phyloP scores from a whole-genome alignment of 2,329 filamentous ascomycete genomes.

The Beauveria scarabaeidicola region DNA sequence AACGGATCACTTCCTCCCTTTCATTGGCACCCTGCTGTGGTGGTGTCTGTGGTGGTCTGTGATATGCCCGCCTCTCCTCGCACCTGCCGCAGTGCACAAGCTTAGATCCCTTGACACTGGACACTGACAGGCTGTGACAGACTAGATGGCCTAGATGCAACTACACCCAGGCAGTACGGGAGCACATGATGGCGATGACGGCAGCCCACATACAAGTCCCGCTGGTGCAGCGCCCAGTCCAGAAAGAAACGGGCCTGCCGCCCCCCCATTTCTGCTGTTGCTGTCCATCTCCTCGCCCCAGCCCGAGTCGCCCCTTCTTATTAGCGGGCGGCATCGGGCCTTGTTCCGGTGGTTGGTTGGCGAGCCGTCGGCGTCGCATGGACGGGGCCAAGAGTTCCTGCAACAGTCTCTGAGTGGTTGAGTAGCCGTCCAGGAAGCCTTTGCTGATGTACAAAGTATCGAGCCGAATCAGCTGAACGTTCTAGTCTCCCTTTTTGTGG shows the following conservation, averaged over 20 bases:
- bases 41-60: neutral
- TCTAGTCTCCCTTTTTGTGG: conserved; percentile 8
- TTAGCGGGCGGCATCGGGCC: conserved; percentile 10
- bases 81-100: neutral
- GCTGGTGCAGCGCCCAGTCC: neutral
- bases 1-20: neutral
- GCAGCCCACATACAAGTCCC: neutral
- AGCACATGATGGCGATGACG: conserved; percentile 11
- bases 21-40: neutral
- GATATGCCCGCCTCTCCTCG: neutral
- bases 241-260: neutral
- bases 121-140: no score
- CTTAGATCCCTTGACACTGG: conserved; percentile 3
- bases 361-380: conserved; percentile 8
- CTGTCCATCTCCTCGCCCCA: neutral
- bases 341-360: conserved; percentile 12
- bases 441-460: conserved; percentile 4
- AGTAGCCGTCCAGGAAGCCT: neutral
- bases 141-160: neutral
- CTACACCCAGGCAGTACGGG: neutral
- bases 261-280: neutral
- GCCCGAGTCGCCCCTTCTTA: neutral
- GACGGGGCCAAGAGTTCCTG: neutral
- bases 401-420: neutral
- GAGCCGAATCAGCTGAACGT: conserved; percentile 9